phyloP scores from a whole-genome alignment of 371 early-diverging fungal genomes.

The Dentiscutata heterogama region DNA sequence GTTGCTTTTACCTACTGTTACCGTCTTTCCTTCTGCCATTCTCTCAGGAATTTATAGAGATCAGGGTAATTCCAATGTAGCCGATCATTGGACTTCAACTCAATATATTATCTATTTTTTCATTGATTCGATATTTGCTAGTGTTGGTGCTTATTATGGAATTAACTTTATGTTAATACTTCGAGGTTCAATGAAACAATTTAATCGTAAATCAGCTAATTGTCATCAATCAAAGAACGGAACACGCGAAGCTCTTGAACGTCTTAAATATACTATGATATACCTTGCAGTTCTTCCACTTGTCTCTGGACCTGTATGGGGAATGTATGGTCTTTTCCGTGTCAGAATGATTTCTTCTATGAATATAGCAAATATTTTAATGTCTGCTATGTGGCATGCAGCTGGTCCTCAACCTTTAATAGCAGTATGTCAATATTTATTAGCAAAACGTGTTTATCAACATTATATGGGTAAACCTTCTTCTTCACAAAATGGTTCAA shows the following conservation, averaged over 20 bases:
- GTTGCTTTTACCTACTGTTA: slow-evolving; percentile 27
- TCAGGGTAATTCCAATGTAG: not conserved
- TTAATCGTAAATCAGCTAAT: not conserved
- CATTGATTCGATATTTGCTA: not conserved
- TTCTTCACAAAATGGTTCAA: not conserved
- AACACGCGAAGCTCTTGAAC: slow-evolving; percentile 33
- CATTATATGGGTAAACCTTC: slow-evolving; percentile 6
- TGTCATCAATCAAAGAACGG: slow-evolving; percentile 12
- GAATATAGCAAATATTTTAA: slow-evolving; percentile 8
- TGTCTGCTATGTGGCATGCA: slow-evolving; percentile 36
- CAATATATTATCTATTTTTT: slow-evolving; percentile 26
- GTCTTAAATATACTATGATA: slow-evolving; percentile 42
- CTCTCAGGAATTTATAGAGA: slow-evolving; percentile 32
- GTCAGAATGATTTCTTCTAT: not conserved
- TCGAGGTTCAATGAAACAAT: slow-evolving; percentile 28
- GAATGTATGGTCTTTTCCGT: slow-evolving; percentile 17
- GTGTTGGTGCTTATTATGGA: slow-evolving; percentile 26
- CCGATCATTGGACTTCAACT: not conserved
- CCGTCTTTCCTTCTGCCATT: slow-evolving; percentile 10
- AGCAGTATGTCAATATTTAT: slow-evolving; percentile 37
- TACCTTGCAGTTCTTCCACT: slow-evolving; percentile 23
- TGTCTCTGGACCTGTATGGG: slow-evolving; percentile 37
- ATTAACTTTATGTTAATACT: slow-evolving; percentile 35
- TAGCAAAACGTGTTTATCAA: slow-evolving; percentile 40
- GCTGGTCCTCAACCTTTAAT: slow-evolving; percentile 32